phyloP scores from a whole-genome alignment of 164 flowering plant genomes.

The Vitis labrusca region DNA sequence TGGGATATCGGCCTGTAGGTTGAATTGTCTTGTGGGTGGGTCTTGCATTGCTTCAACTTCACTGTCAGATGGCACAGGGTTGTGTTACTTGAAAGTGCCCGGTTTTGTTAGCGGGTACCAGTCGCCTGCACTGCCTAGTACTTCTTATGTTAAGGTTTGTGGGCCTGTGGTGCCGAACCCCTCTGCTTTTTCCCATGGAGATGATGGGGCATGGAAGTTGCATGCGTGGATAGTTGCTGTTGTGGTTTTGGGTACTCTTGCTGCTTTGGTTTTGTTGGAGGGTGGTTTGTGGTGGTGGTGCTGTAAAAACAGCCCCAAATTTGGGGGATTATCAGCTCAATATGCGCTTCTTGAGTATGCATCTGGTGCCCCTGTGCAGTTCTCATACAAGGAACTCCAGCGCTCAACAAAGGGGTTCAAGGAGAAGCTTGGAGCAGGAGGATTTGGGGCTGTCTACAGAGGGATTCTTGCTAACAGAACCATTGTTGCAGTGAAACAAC shows the following conservation, averaged over 20 bases:
- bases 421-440: constrained; percentile 76
- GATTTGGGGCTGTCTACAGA: constrained; percentile 70
- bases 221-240: constrained; percentile 42
- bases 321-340: constrained; percentile 47
- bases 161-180: constrained; percentile 46
- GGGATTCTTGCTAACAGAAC: constrained; percentile 56
- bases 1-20: constrained; percentile 53
- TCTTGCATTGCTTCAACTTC: constrained; percentile 71
- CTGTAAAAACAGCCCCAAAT: constrained; percentile 39
- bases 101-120: constrained; percentile 65
- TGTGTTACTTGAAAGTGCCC: constrained; percentile 51
- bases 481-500: constrained; percentile 60
- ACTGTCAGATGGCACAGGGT: constrained; percentile 67
- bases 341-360: constrained; percentile 73
- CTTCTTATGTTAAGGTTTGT: constrained; percentile 78
- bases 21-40: constrained; percentile 50
- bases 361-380: constrained; percentile 76
- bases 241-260: constrained; percentile 37
- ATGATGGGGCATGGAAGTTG: constrained; percentile 14
- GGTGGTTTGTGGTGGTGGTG: constrained; percentile 61
- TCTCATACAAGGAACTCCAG: constrained; percentile 56
- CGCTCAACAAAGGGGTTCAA: constrained; percentile 56
- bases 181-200: constrained; percentile 2
- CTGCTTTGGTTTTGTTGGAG: constrained; percentile 35
- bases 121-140: constrained; percentile 65